Evolutionary conservation across 257 asterid genomes (phyloP), one percentile per base, ranked within the genome.

Genomic region (Cinchona pubescens): DNA sequence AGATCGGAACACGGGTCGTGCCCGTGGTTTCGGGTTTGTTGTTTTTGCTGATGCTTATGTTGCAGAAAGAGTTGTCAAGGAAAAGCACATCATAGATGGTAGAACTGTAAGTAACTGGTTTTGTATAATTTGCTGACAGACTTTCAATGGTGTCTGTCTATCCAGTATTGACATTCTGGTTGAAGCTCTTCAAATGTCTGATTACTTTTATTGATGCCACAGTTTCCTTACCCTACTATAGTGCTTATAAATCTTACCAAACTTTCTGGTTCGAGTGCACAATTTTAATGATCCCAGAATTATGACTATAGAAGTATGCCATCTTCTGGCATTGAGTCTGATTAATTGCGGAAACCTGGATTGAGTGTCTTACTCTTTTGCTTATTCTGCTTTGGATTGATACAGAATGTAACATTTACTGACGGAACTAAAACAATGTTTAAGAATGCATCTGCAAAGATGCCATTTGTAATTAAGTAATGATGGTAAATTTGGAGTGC

Each of bases 11-110:
- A 93, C 97, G 10, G 98, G 98, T 2, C 96, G 98, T 67, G 91
- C 98, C 83, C 97, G 98, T 63, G 98, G 98, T 32, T 93, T 93
- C 75, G 98, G 98, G 56, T 93, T 93, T 65, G 82, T 93, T 73
- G 97, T 93, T 78, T 93, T 93, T 48, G 87, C 96, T 4, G 83
- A 88, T 81, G 86, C 98, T 87, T 85, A 88, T 80, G 90, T 88
- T 79, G 97, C 98, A 21, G 98, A 90, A 75, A 89, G 74, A 81
- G 97, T 93, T 74, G 91, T 93, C 46, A 87, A 83, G 87, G 98
- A 89, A 78, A 93, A 83, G 78, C 98, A 93, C 60, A 62, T 85
- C 73, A 90, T 93, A 62, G 97, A 93, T 78, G 96, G 97, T 53
- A 83, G 97, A 89, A 90, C 91, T 79, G 98, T 93, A 86, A 91